Conservation (phyloP, 2,329 filamentous ascomycete genomes). For the Scedosporium minutisporum region DNA sequence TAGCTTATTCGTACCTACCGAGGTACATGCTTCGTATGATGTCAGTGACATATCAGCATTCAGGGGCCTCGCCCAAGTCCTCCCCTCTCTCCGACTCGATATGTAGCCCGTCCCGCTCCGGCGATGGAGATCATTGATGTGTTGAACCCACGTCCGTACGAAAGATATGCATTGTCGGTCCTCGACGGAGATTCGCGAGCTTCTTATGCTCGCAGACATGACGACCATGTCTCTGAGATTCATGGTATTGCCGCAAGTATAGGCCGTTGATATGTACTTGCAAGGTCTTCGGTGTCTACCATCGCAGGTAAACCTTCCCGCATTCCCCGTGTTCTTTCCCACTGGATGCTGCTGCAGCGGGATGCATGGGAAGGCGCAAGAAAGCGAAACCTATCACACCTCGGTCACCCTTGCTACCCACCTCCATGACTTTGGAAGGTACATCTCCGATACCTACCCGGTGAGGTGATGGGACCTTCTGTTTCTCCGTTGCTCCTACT, state of each 20-base stretch:
- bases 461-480: neutral
- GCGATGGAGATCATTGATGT: neutral
- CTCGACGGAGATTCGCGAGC: neutral
- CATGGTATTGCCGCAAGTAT: neutral
- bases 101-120: neutral
- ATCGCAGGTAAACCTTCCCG: neutral
- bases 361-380: slow-evolving; percentile 1
- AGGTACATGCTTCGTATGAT: no score
- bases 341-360: neutral
- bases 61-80: no score
- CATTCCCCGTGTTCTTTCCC: neutral
- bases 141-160: no score
- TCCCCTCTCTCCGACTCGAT: no score
- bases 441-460: neutral
- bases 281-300: neutral
- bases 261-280: neutral
- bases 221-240: neutral
- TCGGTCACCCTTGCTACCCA: neutral
- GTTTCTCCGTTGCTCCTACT: no score
- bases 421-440: neutral
- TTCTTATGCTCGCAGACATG: neutral
- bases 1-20: no score
- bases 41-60: no score
- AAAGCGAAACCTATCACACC: neutral
- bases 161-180: neutral